phyloP scores from a whole-genome alignment of 2,329 filamentous ascomycete species.

The Fusarium pseudograminearum region DNA sequence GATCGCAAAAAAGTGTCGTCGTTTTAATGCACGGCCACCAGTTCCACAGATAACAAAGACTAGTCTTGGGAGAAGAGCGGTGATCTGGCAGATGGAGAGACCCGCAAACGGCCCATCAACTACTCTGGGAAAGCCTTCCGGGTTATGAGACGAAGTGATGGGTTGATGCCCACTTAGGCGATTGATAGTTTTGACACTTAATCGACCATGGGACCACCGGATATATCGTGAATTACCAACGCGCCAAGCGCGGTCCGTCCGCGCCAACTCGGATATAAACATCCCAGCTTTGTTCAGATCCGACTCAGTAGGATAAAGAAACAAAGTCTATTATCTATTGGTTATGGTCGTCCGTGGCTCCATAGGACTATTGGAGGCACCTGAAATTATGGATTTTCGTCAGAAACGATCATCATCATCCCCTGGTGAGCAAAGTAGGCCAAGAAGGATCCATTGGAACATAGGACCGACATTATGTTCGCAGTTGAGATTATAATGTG shows the following conservation, averaged over 20 bases:
- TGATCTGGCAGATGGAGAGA: background rate
- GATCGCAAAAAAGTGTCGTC: background rate
- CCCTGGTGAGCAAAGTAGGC: background rate
- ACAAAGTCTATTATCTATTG: background rate
- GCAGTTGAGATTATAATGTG: background rate
- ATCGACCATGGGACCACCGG: background rate
- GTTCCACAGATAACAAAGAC: background rate
- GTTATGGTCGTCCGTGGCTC: fast-evolving
- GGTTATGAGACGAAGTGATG: background rate
- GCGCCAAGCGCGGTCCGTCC: background rate
- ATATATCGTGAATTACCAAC: too few species aligned
- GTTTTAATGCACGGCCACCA: background rate
- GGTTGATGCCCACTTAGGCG: background rate
- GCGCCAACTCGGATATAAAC: background rate
- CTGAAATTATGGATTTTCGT: background rate
- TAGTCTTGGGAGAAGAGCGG: background rate
- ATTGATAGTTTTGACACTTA: too few species aligned
- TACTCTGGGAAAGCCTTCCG: background rate
- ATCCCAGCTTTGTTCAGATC: background rate
- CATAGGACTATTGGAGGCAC: background rate
- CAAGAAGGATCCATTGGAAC: background rate
- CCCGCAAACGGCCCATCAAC: background rate
- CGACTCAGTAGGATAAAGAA: background rate
- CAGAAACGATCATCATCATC: background rate
- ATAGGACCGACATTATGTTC: background rate